Evolutionary conservation across 2,329 filamentous ascomycete species (phyloP).

Genomic region (Teratosphaeria pseudoeucalypti): DNA sequence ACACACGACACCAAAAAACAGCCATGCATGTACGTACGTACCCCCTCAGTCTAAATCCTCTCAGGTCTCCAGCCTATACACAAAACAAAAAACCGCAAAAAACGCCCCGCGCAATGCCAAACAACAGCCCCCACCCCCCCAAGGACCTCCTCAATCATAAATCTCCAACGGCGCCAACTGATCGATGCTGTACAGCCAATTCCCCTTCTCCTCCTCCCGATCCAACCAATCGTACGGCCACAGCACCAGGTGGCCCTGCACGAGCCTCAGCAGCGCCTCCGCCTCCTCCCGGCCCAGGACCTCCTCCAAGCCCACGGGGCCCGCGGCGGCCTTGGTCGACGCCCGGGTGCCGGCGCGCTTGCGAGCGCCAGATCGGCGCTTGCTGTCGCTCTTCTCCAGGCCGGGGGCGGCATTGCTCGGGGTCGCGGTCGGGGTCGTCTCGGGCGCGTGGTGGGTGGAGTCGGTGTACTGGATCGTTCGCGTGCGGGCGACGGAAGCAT

Average conservation of each 20-base stretch:
- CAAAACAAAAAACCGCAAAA: not conserved
- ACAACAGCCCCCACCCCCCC: no score
- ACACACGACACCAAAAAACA: not conserved
- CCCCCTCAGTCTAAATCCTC: no score
- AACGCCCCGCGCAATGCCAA: not conserved
- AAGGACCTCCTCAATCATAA: conserved; percentile 41
- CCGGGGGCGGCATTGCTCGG: conserved; percentile 10
- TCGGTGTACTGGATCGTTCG: conserved; percentile 25
- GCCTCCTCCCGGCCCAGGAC: conserved; percentile 64
- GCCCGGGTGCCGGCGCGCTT: not conserved
- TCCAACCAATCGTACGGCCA: conserved; percentile 95
- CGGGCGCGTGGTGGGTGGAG: conserved; percentile 15
- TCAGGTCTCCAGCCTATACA: not conserved
- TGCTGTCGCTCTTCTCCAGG: conserved; percentile 48
- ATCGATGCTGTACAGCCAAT: conserved; percentile 96
- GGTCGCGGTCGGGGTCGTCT: conserved; percentile 21
- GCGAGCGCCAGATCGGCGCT: not conserved
- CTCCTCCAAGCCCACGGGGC: conserved; percentile 52
- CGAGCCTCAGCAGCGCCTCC: conserved; percentile 67
- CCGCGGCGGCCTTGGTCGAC: conserved; percentile 47
- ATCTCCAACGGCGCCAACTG: conserved; percentile 94
- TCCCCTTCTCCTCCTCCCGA: conserved; percentile 81
- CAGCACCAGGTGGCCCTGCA: conserved; percentile 79
- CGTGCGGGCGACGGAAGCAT: conserved; percentile 16
- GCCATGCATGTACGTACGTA: not conserved